These are phyloP conservation scores for Sordariomycetes sp. DNA, from an alignment of 2,329 filamentous ascomycete genomes.

Conservation along the genomic window DNA sequence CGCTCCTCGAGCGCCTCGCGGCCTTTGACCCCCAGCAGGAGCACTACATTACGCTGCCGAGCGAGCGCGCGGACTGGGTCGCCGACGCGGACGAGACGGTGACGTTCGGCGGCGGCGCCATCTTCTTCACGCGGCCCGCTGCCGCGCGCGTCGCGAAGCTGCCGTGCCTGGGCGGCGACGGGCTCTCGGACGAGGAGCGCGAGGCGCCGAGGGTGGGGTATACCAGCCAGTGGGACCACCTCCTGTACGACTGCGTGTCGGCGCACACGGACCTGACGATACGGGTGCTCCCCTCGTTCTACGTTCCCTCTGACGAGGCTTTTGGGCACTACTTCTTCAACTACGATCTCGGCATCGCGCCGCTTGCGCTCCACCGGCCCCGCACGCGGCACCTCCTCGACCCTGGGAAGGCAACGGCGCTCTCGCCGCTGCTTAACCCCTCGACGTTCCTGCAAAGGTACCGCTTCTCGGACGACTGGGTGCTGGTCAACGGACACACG, in stretches of 20 bases:
- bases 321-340: conserved; percentile 15
- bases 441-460: conserved; percentile 33
- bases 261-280: conserved; percentile 20
- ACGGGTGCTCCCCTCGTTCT: conserved; percentile 28
- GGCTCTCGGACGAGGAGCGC: conserved; percentile 3
- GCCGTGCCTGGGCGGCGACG: conserved; percentile 20
- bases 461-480: conserved; percentile 29
- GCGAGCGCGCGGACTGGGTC: conserved; percentile 28
- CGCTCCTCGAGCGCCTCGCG: conserved; percentile 23
- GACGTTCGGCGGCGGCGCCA: conserved; percentile 29
- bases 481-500: conserved; percentile 31
- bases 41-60: conserved; percentile 28
- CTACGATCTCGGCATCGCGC: conserved; percentile 25
- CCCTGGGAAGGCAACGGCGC: conserved; percentile 24
- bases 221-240: conserved; percentile 22
- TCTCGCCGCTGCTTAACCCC: conserved; percentile 28
- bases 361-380: conserved; percentile 26
- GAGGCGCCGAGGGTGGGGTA: conserved; percentile 10
- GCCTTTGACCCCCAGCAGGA: conserved; percentile 17
- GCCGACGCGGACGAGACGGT: conserved; percentile 19
- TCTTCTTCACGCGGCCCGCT: conserved; percentile 24
- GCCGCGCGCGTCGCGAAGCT: conserved; percentile 19
- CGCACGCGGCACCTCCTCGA: conserved; percentile 22
- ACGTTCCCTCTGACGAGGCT: conserved; percentile 20
- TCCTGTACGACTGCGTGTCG: conserved; percentile 25